phyloP scores from a whole-genome alignment of 371 early-diverging fungal genomes.

The Mortierella sp. region DNA sequence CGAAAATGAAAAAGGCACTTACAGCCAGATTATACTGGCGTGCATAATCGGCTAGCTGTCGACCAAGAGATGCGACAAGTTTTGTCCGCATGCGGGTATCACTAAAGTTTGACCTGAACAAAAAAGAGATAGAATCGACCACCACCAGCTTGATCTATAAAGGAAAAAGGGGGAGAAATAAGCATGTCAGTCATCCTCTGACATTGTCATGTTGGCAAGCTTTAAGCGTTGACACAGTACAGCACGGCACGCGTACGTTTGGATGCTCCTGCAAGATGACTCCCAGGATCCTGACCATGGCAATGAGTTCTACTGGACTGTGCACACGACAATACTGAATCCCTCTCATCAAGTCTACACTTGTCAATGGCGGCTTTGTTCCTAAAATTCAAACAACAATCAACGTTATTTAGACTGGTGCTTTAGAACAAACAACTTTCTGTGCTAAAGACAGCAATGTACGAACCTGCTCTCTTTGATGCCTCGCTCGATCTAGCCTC shows the following conservation, averaged over 20 bases:
- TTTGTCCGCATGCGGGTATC: constrained; percentile 55
- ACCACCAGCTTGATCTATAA: constrained; percentile 62
- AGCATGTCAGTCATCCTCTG: background rate
- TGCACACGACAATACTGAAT: constrained; percentile 46
- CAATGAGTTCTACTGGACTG: constrained; percentile 45
- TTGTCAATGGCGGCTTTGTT: background rate
- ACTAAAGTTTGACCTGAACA: constrained; percentile 64
- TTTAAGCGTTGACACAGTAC: background rate
- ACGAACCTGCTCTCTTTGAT: background rate
- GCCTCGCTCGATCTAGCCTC: background rate
- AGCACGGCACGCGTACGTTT: constrained; percentile 18
- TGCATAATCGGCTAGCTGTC: constrained; percentile 28
- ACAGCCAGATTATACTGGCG: constrained; percentile 35
- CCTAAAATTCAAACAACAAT: background rate
- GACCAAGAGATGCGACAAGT: constrained; percentile 31
- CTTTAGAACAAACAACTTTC: background rate
- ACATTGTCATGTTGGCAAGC: background rate
- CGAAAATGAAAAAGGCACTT: background rate
- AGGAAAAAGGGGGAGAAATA: background rate
- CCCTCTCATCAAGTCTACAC: constrained; percentile 24
- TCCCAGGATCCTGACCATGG: constrained; percentile 38
- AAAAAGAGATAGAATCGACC: constrained; percentile 67
- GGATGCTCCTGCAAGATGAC: constrained; percentile 26
- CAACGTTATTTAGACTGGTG: background rate
- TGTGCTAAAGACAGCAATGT: too few species aligned